Conservation (phyloP, 2,329 filamentous ascomycete species). For the Pezicula carpinea region DNA sequence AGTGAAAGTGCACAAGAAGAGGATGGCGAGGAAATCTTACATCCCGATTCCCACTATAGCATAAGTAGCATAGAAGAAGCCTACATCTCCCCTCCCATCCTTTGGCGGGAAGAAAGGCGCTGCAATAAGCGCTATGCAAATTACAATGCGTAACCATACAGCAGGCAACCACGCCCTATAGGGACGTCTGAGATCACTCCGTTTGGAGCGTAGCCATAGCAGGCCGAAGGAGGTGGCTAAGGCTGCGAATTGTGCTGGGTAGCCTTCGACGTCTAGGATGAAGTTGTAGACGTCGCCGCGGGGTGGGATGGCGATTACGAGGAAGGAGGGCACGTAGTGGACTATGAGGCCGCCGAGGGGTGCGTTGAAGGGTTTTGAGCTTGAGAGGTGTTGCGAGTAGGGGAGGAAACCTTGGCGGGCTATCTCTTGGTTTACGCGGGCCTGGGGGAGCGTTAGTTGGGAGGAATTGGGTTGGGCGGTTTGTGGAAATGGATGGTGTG, state of each 20-base stretch:
- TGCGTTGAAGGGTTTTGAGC: conserved; percentile 16
- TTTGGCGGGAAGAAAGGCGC: conserved; percentile 33
- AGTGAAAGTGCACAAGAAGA: not conserved
- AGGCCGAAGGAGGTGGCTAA: conserved; percentile 25
- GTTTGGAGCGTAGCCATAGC: conserved; percentile 48
- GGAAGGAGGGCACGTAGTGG: conserved; percentile 56
- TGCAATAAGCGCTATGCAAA: conserved; percentile 27
- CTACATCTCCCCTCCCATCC: conserved; percentile 37
- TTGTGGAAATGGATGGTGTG: too few relatives aligned
- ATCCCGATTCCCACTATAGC: conserved; percentile 47
- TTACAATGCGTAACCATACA: conserved; percentile 23
- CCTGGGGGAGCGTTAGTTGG: conserved; percentile 29
- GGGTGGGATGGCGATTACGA: conserved; percentile 49
- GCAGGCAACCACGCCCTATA: conserved; percentile 26
- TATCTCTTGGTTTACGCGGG: conserved; percentile 44
- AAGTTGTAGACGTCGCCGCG: conserved; percentile 32
- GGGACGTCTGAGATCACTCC: conserved; percentile 33
- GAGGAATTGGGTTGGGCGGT: too few relatives aligned
- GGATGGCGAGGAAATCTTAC: conserved; percentile 35
- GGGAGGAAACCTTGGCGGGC: conserved; percentile 44
- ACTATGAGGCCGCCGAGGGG: conserved; percentile 42
- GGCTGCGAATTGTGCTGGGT: conserved; percentile 39
- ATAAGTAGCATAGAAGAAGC: conserved; percentile 49
- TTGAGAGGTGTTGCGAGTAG: conserved; percentile 31
- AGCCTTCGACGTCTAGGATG: conserved; percentile 34